Evolutionary conservation across 2,329 filamentous ascomycete species (phyloP).

Genomic region (Aureobasidium zeae): DNA sequence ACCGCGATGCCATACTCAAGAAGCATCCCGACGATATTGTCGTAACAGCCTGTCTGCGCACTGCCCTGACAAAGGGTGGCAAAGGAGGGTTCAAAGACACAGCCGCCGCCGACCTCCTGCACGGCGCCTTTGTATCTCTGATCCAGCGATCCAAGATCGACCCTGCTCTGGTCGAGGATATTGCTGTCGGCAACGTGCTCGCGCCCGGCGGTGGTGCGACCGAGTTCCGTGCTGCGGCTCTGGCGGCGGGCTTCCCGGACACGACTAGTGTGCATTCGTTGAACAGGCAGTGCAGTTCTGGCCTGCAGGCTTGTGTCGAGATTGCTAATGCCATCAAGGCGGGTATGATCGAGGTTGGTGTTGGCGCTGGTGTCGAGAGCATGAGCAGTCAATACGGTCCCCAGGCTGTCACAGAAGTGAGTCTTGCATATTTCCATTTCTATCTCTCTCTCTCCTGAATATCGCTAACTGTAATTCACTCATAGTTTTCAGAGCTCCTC

Average conservation of each 20-base stretch:
- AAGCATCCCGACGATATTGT: slow-evolving; percentile 64
- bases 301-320: slow-evolving; percentile 85
- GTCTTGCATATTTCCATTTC: no score
- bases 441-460: no score
- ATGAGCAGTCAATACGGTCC: slow-evolving; percentile 86
- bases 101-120: slow-evolving; percentile 71
- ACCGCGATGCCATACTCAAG: slow-evolving; percentile 37
- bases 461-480: no score
- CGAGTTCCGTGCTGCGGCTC: slow-evolving; percentile 85
- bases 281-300: slow-evolving; percentile 91
- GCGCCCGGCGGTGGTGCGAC: slow-evolving; percentile 90
- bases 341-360: slow-evolving; percentile 91
- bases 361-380: slow-evolving; percentile 92
- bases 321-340: slow-evolving; percentile 84
- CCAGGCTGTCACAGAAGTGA: slow-evolving; percentile 71
- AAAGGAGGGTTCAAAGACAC: slow-evolving; percentile 97
- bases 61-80: slow-evolving; percentile 83
- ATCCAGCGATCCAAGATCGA: slow-evolving; percentile 82
- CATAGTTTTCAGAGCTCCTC: slow-evolving; percentile 86
- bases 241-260: slow-evolving; percentile 86
- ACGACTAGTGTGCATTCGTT: slow-evolving; percentile 74
- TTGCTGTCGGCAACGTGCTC: slow-evolving; percentile 84
- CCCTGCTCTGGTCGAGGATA: slow-evolving; percentile 79
- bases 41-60: slow-evolving; percentile 84
- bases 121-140: slow-evolving; percentile 70